phyloP scores from a whole-genome alignment of 1,284 basidiomycete species.

The Xerocomus cyaneibrunnescens region DNA sequence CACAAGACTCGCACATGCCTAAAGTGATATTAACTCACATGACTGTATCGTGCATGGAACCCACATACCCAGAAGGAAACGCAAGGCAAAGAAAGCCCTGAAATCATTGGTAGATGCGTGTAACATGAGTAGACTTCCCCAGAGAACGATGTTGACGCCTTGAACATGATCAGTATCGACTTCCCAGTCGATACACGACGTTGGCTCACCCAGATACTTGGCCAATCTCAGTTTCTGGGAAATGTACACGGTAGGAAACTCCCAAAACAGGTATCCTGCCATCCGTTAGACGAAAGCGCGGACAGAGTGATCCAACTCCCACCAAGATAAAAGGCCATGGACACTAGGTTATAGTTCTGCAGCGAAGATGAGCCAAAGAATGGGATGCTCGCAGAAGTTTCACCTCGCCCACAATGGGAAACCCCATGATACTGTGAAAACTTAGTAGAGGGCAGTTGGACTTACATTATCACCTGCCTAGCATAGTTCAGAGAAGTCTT shows the following conservation, averaged over 20 bases:
- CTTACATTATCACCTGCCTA: conserved; percentile 39
- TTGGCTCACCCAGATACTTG: conserved; percentile 59
- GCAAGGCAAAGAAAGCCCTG: conserved; percentile 58
- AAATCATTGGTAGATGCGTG: conserved; percentile 59
- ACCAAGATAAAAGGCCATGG: conserved; percentile 53
- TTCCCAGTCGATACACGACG: not conserved
- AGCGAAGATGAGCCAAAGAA: conserved; percentile 10
- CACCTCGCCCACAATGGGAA: conserved; percentile 62
- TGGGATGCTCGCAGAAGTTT: conserved; percentile 2
- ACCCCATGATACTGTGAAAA: conserved; percentile 56
- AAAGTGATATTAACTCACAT: not conserved
- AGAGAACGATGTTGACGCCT: conserved; percentile 61
- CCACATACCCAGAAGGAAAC: conserved; percentile 55
- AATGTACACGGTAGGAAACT: conserved; percentile 67
- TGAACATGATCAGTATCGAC: not conserved
- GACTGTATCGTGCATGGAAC: not conserved
- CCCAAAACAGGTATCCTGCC: conserved; percentile 59
- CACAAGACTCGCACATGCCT: conserved; percentile 69
- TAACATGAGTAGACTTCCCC: conserved; percentile 62
- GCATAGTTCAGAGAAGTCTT: conserved; percentile 70
- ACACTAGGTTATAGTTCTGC: conserved; percentile 62
- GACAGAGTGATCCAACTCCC: not conserved
- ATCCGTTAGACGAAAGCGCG: conserved; percentile 2
- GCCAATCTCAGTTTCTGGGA: conserved; percentile 59
- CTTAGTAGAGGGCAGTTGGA: conserved; percentile 1